phyloP scores from a whole-genome alignment of 2,329 filamentous ascomycete species.

The Dactylellina haptotyla region DNA sequence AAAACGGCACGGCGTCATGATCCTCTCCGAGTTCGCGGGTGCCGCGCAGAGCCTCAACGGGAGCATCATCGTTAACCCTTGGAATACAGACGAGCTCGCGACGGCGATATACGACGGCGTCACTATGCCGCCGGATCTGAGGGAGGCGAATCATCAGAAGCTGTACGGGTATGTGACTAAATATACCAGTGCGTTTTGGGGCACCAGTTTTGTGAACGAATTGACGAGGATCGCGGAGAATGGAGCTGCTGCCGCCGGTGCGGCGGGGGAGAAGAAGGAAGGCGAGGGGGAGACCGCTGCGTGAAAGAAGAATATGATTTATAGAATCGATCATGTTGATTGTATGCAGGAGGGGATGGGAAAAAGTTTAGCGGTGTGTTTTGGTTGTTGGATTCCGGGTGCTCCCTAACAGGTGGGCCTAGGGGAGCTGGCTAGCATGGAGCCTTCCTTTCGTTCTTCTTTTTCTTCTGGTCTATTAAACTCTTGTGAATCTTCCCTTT shows the following conservation, averaged over 20 bases:
- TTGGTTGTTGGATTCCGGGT: neutral
- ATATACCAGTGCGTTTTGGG: slow-evolving; percentile 98
- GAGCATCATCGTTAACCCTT: slow-evolving; percentile 93
- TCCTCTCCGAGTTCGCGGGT: slow-evolving; percentile 95
- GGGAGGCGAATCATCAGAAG: slow-evolving; percentile 86
- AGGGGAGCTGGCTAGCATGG: neutral
- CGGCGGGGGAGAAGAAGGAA: neutral
- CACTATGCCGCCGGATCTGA: slow-evolving; percentile 90
- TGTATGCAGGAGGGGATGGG: neutral
- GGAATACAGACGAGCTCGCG: slow-evolving; percentile 96
- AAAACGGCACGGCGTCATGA: slow-evolving; percentile 89
- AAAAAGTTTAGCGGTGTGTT: neutral
- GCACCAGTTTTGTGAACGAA: slow-evolving; percentile 88
- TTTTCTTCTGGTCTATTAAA: neutral
- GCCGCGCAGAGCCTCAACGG: slow-evolving; percentile 94
- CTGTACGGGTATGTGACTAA: slow-evolving; percentile 95
- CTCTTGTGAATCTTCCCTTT: neutral
- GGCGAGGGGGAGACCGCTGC: neutral
- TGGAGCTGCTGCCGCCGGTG: neutral
- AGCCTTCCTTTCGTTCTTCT: neutral
- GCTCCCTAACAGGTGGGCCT: neutral
- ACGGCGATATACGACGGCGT: slow-evolving; percentile 95
- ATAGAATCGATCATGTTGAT: too few relatives aligned
- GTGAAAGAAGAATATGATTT: neutral
- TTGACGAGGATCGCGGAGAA: slow-evolving; percentile 63